These are phyloP conservation scores for Ophiostoma sp. DNA, from an alignment of 2,329 filamentous ascomycete species.

Conservation along the genomic window DNA sequence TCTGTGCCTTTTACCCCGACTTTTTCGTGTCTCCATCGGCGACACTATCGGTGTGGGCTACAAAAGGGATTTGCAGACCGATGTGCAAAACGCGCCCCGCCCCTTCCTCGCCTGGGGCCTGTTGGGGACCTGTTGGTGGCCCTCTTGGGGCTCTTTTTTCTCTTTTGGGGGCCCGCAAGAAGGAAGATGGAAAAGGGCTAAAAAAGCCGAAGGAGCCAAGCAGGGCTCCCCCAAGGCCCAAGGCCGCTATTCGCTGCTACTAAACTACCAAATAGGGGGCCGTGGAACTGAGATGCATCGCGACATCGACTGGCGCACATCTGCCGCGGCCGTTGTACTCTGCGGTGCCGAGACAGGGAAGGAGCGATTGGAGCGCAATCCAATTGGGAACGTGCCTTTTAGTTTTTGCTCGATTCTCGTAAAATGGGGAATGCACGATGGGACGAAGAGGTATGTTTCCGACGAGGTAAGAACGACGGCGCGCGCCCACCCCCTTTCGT, in stretches of 20 bases:
- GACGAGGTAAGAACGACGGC: constrained; percentile 1
- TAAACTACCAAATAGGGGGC: constrained; percentile 5
- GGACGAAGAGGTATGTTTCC: neutral
- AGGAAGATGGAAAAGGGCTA: neutral
- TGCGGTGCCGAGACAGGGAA: constrained; percentile 1
- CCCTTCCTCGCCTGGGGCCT: neutral
- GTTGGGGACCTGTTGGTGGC: neutral
- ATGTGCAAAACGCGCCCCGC: constrained; percentile 8
- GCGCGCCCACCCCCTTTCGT: neutral
- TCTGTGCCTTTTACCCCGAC: constrained; percentile 22
- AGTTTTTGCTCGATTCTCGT: neutral
- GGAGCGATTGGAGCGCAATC: neutral
- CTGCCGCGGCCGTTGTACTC: constrained; percentile 12
- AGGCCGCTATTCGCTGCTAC: neutral
- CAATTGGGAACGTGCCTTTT: neutral
- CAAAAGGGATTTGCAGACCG: constrained; percentile 18
- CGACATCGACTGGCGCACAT: constrained; percentile 9
- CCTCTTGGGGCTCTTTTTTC: neutral
- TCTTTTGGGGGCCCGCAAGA: neutral
- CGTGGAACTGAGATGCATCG: neutral
- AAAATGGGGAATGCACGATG: constrained; percentile 6
- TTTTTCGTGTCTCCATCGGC: constrained; percentile 14
- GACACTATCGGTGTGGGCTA: constrained; percentile 5
- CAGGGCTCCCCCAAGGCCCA: neutral
- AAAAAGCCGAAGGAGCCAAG: neutral